A percentile compares a stretch with the other conserved stretches of the same genome.
phyloP scores from a whole-genome alignment of 305 asterid species.

The Fraxinus paxiana region DNA sequence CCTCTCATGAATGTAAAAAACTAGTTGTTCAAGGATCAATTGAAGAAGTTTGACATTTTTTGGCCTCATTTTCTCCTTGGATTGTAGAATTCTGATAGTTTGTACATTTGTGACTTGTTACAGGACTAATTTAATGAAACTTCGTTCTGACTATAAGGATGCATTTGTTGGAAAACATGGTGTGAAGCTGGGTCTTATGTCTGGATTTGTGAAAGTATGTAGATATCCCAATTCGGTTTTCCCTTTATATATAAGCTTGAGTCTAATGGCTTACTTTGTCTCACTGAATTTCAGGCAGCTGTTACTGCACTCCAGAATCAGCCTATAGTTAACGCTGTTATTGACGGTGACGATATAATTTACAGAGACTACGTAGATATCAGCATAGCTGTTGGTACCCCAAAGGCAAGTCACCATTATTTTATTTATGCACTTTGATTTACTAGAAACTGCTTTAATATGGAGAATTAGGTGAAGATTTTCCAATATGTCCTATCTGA shows the following conservation, averaged over 20 bases:
- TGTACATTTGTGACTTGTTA: not conserved
- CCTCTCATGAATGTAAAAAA: not conserved
- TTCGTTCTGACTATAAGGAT: slow-evolving; percentile 93
- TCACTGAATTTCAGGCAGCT: slow-evolving; percentile 67
- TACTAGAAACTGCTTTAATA: slow-evolving; percentile 4
- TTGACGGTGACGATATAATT: slow-evolving; percentile 97
- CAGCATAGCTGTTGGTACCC: slow-evolving; percentile 98
- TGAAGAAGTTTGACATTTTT: too few species aligned
- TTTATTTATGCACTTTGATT: not conserved
- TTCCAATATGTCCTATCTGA: not conserved
- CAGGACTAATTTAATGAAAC: slow-evolving; percentile 99
- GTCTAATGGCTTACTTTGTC: slow-evolving; percentile 3
- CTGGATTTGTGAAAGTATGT: slow-evolving; percentile 85
- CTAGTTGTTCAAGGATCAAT: too few species aligned
- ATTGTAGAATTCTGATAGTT: not conserved
- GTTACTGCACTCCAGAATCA: slow-evolving; percentile 87
- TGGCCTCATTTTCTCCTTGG: not conserved
- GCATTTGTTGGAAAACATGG: slow-evolving; percentile 92
- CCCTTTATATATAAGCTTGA: slow-evolving; percentile 10
- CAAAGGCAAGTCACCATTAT: slow-evolving; percentile 53
- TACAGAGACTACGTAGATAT: slow-evolving; percentile 90
- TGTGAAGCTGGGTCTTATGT: slow-evolving; percentile 92
- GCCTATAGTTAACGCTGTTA: slow-evolving; percentile 92
- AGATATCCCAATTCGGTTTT: not conserved
- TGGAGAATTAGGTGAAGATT: not conserved